phyloP scores from a whole-genome alignment of 1,284 basidiomycete genomes.

The Kalmanozyma brasiliensis region DNA sequence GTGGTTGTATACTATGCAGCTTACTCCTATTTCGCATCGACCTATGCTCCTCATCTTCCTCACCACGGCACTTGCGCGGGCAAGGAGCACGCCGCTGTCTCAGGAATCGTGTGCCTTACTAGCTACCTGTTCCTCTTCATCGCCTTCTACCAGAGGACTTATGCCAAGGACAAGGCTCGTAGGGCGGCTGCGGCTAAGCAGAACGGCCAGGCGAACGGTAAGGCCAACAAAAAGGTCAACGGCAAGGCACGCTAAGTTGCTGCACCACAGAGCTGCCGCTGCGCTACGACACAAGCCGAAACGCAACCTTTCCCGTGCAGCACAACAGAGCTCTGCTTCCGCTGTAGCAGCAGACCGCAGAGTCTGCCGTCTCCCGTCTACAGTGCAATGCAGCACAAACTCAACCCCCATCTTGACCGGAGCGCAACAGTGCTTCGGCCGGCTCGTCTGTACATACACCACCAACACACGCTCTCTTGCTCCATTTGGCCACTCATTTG shows the following conservation, averaged over 20 bases:
- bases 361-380: too few relatives aligned
- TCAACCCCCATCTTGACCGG: too few relatives aligned
- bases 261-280: not conserved
- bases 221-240: conserved; percentile 22
- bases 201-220: conserved; percentile 22
- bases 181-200: conserved; percentile 26
- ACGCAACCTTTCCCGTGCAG: not conserved
- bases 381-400: too few relatives aligned
- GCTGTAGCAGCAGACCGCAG: too few relatives aligned
- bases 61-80: conserved; percentile 85
- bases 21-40: conserved; percentile 36
- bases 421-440: too few relatives aligned
- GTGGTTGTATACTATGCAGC: too few relatives aligned
- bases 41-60: conserved; percentile 75
- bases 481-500: too few relatives aligned
- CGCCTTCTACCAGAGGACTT: conserved; percentile 68
- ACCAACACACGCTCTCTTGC: too few relatives aligned
- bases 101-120: conserved; percentile 87
- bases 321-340: too few relatives aligned
- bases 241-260: conserved; percentile 6
- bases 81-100: conserved; percentile 84
- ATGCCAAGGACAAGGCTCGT: conserved; percentile 49
- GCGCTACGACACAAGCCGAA: not conserved
- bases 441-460: too few relatives aligned
- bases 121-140: conserved; percentile 74